Evolutionary conservation across 179 eudicot species (phyloP).

Genomic region (Drosera spatulata): DNA sequence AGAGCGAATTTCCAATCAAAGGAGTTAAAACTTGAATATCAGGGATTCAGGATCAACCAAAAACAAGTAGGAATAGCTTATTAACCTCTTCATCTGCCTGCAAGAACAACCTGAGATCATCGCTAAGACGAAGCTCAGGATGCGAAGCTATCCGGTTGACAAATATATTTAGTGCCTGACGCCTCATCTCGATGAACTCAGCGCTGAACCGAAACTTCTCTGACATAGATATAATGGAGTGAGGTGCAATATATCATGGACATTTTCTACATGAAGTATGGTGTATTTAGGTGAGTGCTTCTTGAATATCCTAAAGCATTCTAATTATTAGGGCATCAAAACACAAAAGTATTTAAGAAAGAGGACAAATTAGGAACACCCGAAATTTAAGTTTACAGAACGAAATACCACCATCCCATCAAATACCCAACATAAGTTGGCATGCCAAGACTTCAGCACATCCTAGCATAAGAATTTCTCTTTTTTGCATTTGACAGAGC

Average conservation of each 20-base stretch:
- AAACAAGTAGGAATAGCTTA: constrained; percentile 7
- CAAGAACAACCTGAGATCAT: constrained; percentile 80
- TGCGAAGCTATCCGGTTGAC: constrained; percentile 88
- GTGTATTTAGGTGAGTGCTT: too few species aligned
- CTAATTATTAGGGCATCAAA: too few species aligned
- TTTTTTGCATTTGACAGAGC: too few species aligned
- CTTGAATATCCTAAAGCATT: too few species aligned
- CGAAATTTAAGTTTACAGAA: too few species aligned
- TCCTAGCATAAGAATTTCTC: too few species aligned
- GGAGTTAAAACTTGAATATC: background rate
- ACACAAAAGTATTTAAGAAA: too few species aligned
- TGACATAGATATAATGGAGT: constrained; percentile 24
- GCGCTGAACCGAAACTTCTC: constrained; percentile 97
- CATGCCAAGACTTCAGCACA: too few species aligned
- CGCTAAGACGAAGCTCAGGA: constrained; percentile 72
- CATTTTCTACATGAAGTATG: background rate
- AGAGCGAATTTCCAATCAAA: too few species aligned
- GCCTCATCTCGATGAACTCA: constrained; percentile 97
- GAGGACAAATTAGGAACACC: too few species aligned
- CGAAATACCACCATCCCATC: too few species aligned
- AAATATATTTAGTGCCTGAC: constrained; percentile 87
- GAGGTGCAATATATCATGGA: constrained; percentile 4
- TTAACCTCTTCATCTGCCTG: constrained; percentile 94
- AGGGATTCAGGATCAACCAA: background rate
- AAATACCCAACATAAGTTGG: too few species aligned